Evolutionary conservation across 2,329 filamentous ascomycete species (phyloP), one percentile per base, ranked within the genome.

Genomic region (Fusarium luffae): DNA sequence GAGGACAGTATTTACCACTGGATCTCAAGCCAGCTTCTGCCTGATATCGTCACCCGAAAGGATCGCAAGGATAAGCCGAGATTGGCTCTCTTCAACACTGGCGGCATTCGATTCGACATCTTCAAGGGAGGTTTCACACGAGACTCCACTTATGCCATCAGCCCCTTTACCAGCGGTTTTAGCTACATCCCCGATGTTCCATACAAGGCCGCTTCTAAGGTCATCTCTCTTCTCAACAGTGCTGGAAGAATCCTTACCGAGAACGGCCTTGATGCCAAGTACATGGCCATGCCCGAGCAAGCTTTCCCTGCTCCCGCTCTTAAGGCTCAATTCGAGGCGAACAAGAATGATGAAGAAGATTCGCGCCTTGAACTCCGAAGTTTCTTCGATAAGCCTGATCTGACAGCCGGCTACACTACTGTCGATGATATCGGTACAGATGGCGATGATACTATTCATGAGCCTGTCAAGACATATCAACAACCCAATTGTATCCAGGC

Each of bases 71-170:
- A 89, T 59, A 84, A 86, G 42, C 86, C 93, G 12, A 86, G 88
- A 9, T 81, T 98, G 13, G 89, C 91, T 30, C 88, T 98, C 52
- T 85, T 92, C 59, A 99, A 99, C 80, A 97, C 93, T 0, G 96
- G 96, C 27, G 93, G 92, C 5, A 89, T 99, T 70, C 92, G 96
- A 46, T 99, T 98, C 79, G 96, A 99, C 78, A 92, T 99, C 66
- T 97, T 98, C 85, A 89, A 95, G 78, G 96, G 96, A 0, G 84
- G 90, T 0, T 98, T 98, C 76, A 98, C 96, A 0, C 89, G 89
- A 41, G 96, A 99, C 77, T 91, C 90, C 6, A 93, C 92, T 0
- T 98, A 89, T 77, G 90, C 95, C 41, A 86, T 98, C 28, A 97
- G 92, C 11, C 96, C 96, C 0, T 99, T 99, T 77, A 89, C 88